Percentiles rank a stretch among this genome's conserved stretches.
Conservation (phyloP, 345 rosid genomes). For the Linum usitatissimum region DNA sequence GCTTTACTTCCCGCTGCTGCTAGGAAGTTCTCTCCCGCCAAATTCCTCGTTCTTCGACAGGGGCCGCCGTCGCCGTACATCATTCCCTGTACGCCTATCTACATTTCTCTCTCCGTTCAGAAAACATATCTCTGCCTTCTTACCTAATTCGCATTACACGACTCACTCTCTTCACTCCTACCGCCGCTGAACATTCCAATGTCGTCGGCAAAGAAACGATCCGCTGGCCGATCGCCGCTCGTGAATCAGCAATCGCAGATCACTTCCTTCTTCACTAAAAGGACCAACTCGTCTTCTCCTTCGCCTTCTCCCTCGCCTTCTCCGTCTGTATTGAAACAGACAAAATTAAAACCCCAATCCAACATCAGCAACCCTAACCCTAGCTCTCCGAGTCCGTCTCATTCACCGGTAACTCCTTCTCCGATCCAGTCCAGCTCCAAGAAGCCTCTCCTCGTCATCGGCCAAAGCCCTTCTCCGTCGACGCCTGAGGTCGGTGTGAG, state of each 20-base stretch:
- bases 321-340: conserved; percentile 19
- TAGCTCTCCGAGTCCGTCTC: conserved; percentile 23
- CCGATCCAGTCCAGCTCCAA: conserved; percentile 46
- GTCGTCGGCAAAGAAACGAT: conserved; percentile 68
- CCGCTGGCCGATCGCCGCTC: conserved; percentile 30
- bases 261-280: conserved; percentile 62
- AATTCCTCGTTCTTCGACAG: neutral
- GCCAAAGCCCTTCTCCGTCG: conserved; percentile 30
- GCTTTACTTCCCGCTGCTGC: neutral
- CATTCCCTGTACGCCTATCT: neutral
- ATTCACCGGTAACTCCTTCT: conserved; percentile 52
- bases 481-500: conserved; percentile 15
- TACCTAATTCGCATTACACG: neutral
- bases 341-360: conserved; percentile 11
- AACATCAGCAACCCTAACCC: conserved; percentile 24
- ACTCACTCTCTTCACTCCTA: neutral
- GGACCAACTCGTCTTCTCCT: conserved; percentile 35
- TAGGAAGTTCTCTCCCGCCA: neutral
- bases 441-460: conserved; percentile 59
- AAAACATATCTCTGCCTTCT: neutral
- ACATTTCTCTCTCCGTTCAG: neutral
- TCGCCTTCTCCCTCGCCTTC: conserved; percentile 42
- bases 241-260: conserved; percentile 22
- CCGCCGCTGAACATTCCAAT: conserved; percentile 13
- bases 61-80: neutral